Evolutionary conservation across 2,329 filamentous ascomycete genomes (phyloP).

Genomic region (Neodidymelliopsis sp.): DNA sequence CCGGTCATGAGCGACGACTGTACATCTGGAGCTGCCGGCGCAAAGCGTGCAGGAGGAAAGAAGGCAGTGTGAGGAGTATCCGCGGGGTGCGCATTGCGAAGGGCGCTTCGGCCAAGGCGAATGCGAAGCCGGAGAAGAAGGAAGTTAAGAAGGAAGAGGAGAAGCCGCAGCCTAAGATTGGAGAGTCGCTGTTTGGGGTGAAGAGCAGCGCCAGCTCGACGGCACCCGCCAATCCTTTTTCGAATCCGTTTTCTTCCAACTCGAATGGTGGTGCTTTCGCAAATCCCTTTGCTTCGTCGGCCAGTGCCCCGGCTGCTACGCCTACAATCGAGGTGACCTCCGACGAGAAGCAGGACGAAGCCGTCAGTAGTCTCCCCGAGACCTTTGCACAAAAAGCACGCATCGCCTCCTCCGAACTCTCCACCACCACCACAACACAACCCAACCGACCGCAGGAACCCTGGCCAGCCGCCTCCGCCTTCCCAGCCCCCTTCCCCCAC

Average conservation of each 20-base stretch:
- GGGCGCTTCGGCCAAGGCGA: slow-evolving; percentile 35
- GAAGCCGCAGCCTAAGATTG: slow-evolving; percentile 60
- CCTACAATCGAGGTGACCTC: slow-evolving; percentile 21
- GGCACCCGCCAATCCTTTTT: slow-evolving; percentile 40
- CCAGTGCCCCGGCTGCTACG: slow-evolving; percentile 30
- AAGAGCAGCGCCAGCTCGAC: slow-evolving; percentile 50
- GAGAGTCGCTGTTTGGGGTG: slow-evolving; percentile 74
- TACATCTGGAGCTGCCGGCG: slow-evolving; percentile 85
- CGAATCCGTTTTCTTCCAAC: slow-evolving; percentile 67
- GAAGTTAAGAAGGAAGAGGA: slow-evolving; percentile 38
- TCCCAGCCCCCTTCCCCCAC: slow-evolving; percentile 75
- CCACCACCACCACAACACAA: slow-evolving; percentile 41
- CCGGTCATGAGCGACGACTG: slow-evolving; percentile 83
- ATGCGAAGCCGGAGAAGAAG: slow-evolving; percentile 28
- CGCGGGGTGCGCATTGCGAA: slow-evolving; percentile 69
- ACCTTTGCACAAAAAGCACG: slow-evolving; percentile 77
- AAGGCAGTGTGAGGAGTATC: slow-evolving; percentile 80
- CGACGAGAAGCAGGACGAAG: slow-evolving; percentile 32
- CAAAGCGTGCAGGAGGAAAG: slow-evolving; percentile 80
- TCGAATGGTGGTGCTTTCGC: slow-evolving; percentile 45
- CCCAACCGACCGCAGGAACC: slow-evolving; percentile 64
- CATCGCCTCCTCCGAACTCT: slow-evolving; percentile 53
- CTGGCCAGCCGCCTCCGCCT: slow-evolving; percentile 74
- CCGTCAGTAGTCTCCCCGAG: slow-evolving; percentile 67
- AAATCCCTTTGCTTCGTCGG: slow-evolving; percentile 64